Conservation (phyloP, 805 yeast species). For the Metschnikowia vanudenii region DNA sequence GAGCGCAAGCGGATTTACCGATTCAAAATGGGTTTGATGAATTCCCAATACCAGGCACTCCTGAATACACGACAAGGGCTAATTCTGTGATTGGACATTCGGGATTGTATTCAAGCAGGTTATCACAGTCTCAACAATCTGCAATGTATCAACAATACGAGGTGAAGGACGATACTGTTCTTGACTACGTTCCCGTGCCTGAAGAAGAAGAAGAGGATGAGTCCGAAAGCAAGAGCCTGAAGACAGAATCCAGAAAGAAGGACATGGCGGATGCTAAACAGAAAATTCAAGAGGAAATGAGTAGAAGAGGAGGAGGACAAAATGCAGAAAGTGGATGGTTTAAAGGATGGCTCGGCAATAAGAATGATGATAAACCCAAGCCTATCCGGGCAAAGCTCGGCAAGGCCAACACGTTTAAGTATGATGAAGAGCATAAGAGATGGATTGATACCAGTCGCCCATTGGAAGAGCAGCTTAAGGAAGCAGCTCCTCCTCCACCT, state of each 20-base stretch:
- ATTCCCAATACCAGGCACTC: constrained; percentile 46
- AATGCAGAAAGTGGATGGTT: constrained; percentile 48
- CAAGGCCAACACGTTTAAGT: constrained; percentile 63
- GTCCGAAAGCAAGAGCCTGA: constrained; percentile 44
- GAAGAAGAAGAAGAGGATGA: constrained; percentile 47
- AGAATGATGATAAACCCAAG: constrained; percentile 55
- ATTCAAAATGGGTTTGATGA: constrained; percentile 30
- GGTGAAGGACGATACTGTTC: constrained; percentile 44
- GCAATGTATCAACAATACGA: constrained; percentile 45
- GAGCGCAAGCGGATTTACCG: constrained; percentile 9
- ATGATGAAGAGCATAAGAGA: constrained; percentile 78
- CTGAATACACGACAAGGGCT: constrained; percentile 45
- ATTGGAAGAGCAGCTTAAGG: constrained; percentile 58
- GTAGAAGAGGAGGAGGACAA: constrained; percentile 19
- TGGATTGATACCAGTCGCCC: constrained; percentile 79
- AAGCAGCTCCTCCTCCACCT: constrained; percentile 70
- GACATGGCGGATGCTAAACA: constrained; percentile 20
- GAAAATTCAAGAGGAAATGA: constrained; percentile 18
- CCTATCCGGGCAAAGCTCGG: constrained; percentile 86
- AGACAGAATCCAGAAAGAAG: constrained; percentile 36
- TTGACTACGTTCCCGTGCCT: constrained; percentile 40
- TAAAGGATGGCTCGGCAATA: constrained; percentile 34
- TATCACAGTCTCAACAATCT: constrained; percentile 45
- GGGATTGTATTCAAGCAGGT: constrained; percentile 38
- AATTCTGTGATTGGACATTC: constrained; percentile 40